Evolutionary conservation across 176 grass and related monocot genomes (phyloP), one percentile per base, ranked within the genome.

Genomic region (Musa itinerans): DNA sequence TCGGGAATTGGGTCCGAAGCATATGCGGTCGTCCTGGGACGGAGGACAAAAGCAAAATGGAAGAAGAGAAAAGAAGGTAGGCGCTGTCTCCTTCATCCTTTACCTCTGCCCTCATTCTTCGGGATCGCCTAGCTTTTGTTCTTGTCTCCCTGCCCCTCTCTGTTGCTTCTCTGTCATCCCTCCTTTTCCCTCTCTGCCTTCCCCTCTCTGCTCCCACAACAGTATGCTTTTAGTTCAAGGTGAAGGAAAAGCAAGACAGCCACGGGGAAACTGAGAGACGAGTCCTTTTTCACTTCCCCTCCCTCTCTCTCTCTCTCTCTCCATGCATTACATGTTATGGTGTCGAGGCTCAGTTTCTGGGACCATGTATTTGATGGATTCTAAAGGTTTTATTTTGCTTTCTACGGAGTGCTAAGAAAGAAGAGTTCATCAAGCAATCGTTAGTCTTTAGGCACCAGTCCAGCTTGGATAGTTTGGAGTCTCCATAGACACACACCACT

Each of bases 11-110:
- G 34, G 34, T 43, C 34, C 3, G 34, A 43, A 43, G 4, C 34
- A 43, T 43, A 6, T 43, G 34, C 4, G 4, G 34, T 43, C 34
- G 34, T 43, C 34, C 34, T 49, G 34, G 29, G 9, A 17, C 1
- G 17, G 1, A 21, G 68, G 68, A 21, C 68, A 52, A 10, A 70
- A 50, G 19, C 17, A 51, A n/a, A 8, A 48, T 70, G 11, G 48
- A 51, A 51, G 43, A 50, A n/a, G 16, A 50, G 34, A 4, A 21
- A 21, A 21, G 34, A 70, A 51, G 68, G 27, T 51, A 70, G 34
- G 17, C 15, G 68, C 43, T 70, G 68, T 70, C 68, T 21, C 68
- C 68, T 70, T 51, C 68, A 70, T 52, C 68, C 25, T 70, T 50
- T 5, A 3, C 27, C 68, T 50, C 68, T 70, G 34, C 68, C 34